A percentile compares a stretch with the other conserved stretches of the same genome.
Conservation (phyloP, 139 green algal species). For the Ettlia oleoabundans region DNA sequence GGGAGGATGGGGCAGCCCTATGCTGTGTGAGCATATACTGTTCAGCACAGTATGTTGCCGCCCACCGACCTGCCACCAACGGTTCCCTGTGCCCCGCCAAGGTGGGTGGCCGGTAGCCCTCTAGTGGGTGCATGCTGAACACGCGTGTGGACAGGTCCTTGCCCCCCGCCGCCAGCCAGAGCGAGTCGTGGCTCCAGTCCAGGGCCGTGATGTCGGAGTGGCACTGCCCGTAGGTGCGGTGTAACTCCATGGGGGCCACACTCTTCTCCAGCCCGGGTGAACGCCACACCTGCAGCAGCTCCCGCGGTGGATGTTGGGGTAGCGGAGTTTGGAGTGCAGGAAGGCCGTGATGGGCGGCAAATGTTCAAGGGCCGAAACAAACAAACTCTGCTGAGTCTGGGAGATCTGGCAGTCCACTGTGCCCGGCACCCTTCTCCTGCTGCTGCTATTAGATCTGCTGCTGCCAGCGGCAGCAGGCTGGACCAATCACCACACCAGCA, state of each 20-base stretch:
- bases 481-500: no score
- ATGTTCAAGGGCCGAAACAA: no score
- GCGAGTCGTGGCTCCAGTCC: constrained; percentile 82
- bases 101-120: constrained; percentile 79
- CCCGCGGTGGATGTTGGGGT: not conserved
- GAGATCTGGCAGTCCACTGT: no score
- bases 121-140: constrained; percentile 83
- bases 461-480: no score
- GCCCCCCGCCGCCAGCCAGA: constrained; percentile 78
- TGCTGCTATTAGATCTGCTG: no score
- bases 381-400: no score
- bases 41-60: not conserved
- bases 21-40: no score
- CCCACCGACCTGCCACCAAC: constrained; percentile 12
- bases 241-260: constrained; percentile 89
- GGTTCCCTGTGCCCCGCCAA: constrained; percentile 83
- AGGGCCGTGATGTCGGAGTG: constrained; percentile 87
- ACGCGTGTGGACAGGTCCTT: constrained; percentile 84
- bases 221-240: constrained; percentile 87
- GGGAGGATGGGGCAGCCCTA: not conserved
- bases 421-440: no score
- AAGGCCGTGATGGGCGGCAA: no score
- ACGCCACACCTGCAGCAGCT: constrained; percentile 93
- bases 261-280: constrained; percentile 82
- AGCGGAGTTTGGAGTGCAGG: not conserved